Percentiles rank a stretch among this genome's conserved stretches.
Conservation (phyloP, 2,329 filamentous ascomycete species). For the Fusarium sarcochroum region DNA sequence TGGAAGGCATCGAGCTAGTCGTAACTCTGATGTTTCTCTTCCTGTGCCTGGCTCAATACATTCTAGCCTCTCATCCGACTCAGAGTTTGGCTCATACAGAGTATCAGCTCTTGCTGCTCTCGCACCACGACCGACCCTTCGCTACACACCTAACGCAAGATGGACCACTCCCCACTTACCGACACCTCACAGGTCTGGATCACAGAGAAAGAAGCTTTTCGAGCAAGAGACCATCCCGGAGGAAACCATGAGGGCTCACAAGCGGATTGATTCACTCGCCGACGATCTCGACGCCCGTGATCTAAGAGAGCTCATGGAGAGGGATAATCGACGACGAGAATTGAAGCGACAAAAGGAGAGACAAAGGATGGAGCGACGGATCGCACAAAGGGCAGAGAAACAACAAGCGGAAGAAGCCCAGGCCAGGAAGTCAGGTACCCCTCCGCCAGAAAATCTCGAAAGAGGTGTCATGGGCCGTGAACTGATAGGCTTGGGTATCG, state of each 20-base stretch:
- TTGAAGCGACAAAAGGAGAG: conserved; percentile 78
- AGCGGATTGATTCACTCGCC: conserved; percentile 79
- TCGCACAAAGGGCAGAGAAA: conserved; percentile 77
- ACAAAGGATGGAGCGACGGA: conserved; percentile 74
- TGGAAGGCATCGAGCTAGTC: conserved; percentile 69
- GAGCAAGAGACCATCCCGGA: conserved; percentile 70
- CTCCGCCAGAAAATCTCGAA: conserved; percentile 69
- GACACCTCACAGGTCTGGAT: conserved; percentile 63
- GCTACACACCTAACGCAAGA: conserved; percentile 77
- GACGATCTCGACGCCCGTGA: conserved; percentile 89
- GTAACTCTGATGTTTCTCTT: conserved; percentile 80
- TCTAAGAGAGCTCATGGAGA: conserved; percentile 88
- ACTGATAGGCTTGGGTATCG: conserved; percentile 68
- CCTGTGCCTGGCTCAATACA: conserved; percentile 81
- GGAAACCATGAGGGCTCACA: conserved; percentile 71
- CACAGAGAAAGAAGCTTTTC: conserved; percentile 66
- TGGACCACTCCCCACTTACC: conserved; percentile 63
- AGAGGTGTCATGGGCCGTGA: conserved; percentile 73
- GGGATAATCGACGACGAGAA: conserved; percentile 85
- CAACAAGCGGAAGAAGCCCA: conserved; percentile 71
- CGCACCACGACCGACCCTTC: conserved; percentile 86
- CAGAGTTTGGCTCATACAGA: conserved; percentile 81
- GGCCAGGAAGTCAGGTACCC: conserved; percentile 64
- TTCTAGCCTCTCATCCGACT: conserved; percentile 81
- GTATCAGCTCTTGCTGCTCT: conserved; percentile 86